Evolutionary conservation across 2,329 filamentous ascomycete species (phyloP).

Genomic region (Diaporthe eres): DNA sequence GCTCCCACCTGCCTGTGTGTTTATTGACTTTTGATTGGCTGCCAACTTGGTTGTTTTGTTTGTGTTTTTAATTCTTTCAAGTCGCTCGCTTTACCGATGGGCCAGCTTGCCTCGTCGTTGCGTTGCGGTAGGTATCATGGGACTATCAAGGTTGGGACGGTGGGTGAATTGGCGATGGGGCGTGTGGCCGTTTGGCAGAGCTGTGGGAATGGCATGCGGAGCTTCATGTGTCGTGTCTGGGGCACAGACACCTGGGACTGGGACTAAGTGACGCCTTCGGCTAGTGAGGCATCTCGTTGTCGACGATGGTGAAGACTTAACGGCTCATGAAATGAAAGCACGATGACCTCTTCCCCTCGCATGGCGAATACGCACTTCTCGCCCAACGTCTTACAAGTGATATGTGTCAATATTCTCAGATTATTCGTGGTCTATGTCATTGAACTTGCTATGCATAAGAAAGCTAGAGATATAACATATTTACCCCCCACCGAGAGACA

Average conservation of each 20-base stretch:
- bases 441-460: not conserved
- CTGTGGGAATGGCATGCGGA: not conserved
- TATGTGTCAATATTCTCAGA: not conserved
- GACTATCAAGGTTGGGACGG: not conserved
- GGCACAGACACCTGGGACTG: not conserved
- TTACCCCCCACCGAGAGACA: not conserved
- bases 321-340: not conserved
- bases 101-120: conserved; percentile 9
- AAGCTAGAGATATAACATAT: not conserved
- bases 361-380: no score
- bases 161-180: not conserved
- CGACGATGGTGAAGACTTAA: not conserved
- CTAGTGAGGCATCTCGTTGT: no score
- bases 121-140: no score
- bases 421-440: not conserved
- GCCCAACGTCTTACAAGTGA: not conserved
- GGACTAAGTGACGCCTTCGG: no score
- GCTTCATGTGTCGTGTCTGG: not conserved
- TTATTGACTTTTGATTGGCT: conserved; percentile 2
- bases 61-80: not conserved
- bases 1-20: conserved; percentile 4
- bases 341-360: not conserved
- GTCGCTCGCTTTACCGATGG: conserved; percentile 4
- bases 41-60: not conserved
- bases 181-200: not conserved